Base-by-base conservation (phyloP, 768 basidiomycete species). In the Phylloporus rhodoxanthus region DNA sequence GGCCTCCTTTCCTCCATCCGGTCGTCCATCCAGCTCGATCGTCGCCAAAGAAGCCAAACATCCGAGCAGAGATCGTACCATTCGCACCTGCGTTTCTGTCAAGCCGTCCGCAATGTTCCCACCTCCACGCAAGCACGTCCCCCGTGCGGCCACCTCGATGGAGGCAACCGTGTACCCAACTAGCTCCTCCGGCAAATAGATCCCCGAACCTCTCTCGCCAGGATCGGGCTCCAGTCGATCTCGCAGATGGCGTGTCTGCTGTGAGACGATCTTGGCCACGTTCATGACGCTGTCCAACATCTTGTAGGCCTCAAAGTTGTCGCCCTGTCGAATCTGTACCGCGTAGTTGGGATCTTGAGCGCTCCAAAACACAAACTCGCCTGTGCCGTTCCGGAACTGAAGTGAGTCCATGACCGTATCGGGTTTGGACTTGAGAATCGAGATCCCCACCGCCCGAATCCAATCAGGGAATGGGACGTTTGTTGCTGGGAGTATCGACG, bases 131-230 rank as follows among this genome's bases (percentile, higher is more conserved):
- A 68, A 57, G 10, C 76, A 76, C 17, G 76, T 65, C 3, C 92
- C 92, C 21, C 96, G 78, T 51, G 85, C 81, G 0, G 87, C 77
- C 14, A 88, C 78, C 68, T 98, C 96, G 47, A 92, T 77, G 6
- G 81, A 73, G 2, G 85, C 73, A 32, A 98, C 76, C 4, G 94
- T 94, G 66, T 95, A 97, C 3, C 87, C 88, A 32, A 95, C 72
- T 14, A 98, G 71, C 56, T 97, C 92, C 56, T 95, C 89, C 0
- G 96, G 92, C 1, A 99, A 74, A 62, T 96, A 97, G 41, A 94
- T 79, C 5, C 91, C 91, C 0, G 80, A 78, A 1, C 92, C 92
- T 21, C 89, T 77, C 52, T 91, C 87, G 2, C 81, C 79, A 2
- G 68, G 58, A 13, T 90, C 85, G 3, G 85, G 83, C 60, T 87